These are phyloP conservation scores for Acanthamoeba triangularis DNA, from an alignment of 208 protist species.

Conservation along the genomic window DNA sequence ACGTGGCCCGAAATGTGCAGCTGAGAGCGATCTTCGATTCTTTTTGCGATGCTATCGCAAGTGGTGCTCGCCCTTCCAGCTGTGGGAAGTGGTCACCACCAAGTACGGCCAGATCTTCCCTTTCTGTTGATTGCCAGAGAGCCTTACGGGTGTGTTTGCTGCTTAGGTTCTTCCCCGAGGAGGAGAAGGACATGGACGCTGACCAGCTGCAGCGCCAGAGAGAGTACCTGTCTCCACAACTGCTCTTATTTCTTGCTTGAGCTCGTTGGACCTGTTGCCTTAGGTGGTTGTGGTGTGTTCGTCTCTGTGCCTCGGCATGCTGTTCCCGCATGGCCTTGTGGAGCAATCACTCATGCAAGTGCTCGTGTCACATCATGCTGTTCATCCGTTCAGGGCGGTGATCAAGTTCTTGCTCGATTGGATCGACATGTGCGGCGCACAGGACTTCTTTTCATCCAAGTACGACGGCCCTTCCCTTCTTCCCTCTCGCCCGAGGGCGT, in stretches of 20 bases:
- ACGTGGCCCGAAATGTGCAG: neutral
- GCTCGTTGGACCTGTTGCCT: neutral
- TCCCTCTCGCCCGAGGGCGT: neutral
- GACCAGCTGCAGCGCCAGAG: neutral
- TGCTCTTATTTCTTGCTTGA: neutral
- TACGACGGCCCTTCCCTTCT: neutral
- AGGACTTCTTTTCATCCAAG: conserved; percentile 70
- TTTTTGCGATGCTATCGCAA: conserved; percentile 57
- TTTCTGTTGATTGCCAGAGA: neutral
- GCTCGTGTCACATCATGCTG: neutral
- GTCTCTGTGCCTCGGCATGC: too few relatives aligned
- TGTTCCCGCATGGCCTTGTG: too few relatives aligned
- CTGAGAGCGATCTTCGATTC: neutral
- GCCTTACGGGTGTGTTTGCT: neutral
- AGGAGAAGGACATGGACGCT: neutral
- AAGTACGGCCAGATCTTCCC: neutral
- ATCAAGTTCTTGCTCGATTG: conserved; percentile 60
- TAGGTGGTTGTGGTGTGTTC: too few relatives aligned
- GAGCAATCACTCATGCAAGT: too few relatives aligned
- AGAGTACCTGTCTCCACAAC: neutral
- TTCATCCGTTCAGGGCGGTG: neutral
- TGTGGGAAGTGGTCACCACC: conserved; percentile 56
- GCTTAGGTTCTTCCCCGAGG: conserved; percentile 2
- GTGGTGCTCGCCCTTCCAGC: conserved; percentile 63
- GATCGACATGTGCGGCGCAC: conserved; percentile 29